These are phyloP conservation scores for Orbilia quercus DNA, from an alignment of 2,329 filamentous ascomycete genomes.

Conservation along the genomic window DNA sequence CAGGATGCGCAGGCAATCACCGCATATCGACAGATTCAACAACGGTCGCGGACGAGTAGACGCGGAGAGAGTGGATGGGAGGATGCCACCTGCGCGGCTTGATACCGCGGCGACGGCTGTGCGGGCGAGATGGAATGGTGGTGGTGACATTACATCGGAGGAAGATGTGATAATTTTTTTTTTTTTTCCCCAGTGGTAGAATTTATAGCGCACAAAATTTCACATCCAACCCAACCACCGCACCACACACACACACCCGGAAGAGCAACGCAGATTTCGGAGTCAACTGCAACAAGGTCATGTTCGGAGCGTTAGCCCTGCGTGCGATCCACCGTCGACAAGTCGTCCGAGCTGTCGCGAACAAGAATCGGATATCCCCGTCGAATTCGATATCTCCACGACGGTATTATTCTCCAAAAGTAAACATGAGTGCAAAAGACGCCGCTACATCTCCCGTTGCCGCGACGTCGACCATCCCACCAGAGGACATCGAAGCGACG, in stretches of 20 bases:
- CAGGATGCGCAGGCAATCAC: constrained; percentile 56
- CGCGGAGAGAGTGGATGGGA: constrained; percentile 16
- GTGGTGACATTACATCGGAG: constrained; percentile 51
- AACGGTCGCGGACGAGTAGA: constrained; percentile 25
- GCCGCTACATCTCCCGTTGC: too few relatives aligned
- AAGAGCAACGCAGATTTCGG: not conserved
- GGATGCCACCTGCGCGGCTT: not conserved
- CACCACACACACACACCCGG: too few relatives aligned
- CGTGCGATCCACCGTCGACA: not conserved
- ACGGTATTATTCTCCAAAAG: not conserved
- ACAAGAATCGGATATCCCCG: not conserved
- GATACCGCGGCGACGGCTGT: constrained; percentile 18
- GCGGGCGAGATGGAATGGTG: constrained; percentile 59
- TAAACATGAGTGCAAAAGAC: constrained; percentile 4
- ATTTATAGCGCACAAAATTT: constrained; percentile 13
- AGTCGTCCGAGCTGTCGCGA: not conserved
- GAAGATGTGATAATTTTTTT: not conserved
- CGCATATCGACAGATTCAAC: constrained; percentile 57
- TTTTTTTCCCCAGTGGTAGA: not conserved
- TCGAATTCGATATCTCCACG: not conserved
- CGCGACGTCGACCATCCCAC: not conserved
- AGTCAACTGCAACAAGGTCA: not conserved
- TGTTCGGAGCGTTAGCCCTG: not conserved
- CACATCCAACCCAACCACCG: not conserved
- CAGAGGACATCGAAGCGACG: constrained; percentile 5